Evolutionary conservation across 1,284 basidiomycete species (phyloP), one percentile per base, ranked within the genome.

Genomic region (Phaffia rhodozyma): DNA sequence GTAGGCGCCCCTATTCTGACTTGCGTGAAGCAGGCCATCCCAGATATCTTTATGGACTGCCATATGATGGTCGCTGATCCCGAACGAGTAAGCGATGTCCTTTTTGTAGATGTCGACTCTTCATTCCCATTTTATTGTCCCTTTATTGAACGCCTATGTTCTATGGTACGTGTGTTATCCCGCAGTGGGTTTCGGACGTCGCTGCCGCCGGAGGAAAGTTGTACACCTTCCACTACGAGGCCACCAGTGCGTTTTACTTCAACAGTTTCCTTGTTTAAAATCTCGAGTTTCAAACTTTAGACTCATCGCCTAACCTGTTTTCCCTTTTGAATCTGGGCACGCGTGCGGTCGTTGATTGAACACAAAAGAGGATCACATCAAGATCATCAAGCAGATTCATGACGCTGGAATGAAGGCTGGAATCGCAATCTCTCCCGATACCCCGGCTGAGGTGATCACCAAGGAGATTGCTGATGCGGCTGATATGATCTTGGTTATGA

Each of bases 31-130:
- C 92, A 93, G 76, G 84, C 86, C 55, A 83, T 97, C 25, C 92
- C 93, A 5, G 87, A 86, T 63, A 94, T 97, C 69, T 98, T 93
- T 78, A 98, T 99, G 94, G 96, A 99, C 77, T 97, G 93, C 77
- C 96, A 99, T 78, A 98, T 98, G 96, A 99, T 99, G 96, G 96
- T 99, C 21, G 78, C 92, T 0, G 81, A 97, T 67, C 96, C 96
- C 2, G 87, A 88, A 71, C 86, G 87, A 81, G 92, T 89, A 71
- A 43, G 77, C 69, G 9, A 18, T n/a, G 47, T 49, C 29, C 62
- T 16, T 27, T 48, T 21, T 54, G 3, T 43, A 43, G n/a, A 11
- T n/a, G 2, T 23, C 1, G 11, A 13, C 38, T 25, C n/a, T 20
- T 27, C 30, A 30, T 43, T 18, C 25, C 43, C 6, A 16, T 43